Evolutionary conservation across 805 yeast species (phyloP).

Genomic region (Priceomyces castillae): DNA sequence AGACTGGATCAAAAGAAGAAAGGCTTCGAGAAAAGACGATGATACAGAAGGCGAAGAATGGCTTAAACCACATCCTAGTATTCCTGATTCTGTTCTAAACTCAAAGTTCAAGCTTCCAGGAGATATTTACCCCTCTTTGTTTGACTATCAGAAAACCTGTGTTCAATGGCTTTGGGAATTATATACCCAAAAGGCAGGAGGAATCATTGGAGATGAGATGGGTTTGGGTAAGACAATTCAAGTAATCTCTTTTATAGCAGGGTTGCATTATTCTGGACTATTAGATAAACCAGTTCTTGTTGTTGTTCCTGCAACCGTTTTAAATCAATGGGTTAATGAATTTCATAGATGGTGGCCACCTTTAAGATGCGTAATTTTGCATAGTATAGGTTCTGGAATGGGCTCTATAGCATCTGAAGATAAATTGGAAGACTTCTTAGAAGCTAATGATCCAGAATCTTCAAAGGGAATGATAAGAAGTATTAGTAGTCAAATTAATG

Average conservation of each 20-base stretch:
- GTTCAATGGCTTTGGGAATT: constrained; percentile 98
- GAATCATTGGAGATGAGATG: constrained; percentile 97
- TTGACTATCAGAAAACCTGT: constrained; percentile 93
- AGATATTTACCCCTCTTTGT: constrained; percentile 79
- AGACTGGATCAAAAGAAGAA: constrained; percentile 58
- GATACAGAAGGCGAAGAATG: constrained; percentile 49
- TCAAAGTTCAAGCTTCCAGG: constrained; percentile 79
- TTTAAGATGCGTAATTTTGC: constrained; percentile 77
- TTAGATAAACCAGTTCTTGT: constrained; percentile 76
- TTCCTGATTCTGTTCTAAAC: constrained; percentile 72
- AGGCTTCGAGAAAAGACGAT: constrained; percentile 25
- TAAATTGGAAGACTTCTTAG: constrained; percentile 49
- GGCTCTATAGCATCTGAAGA: constrained; percentile 36
- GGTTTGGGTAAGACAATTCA: constrained; percentile 96
- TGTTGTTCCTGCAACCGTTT: constrained; percentile 95
- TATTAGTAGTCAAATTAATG: constrained; percentile 36
- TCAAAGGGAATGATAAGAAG: constrained; percentile 16
- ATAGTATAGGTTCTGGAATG: constrained; percentile 92
- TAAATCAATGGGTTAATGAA: constrained; percentile 97
- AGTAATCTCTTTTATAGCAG: constrained; percentile 85
- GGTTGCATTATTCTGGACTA: constrained; percentile 76
- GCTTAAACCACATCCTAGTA: constrained; percentile 71
- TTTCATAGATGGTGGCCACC: constrained; percentile 99
- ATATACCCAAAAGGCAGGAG: constrained; percentile 86
- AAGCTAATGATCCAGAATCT: constrained; percentile 39